Evolutionary conservation across 2,329 filamentous ascomycete genomes (phyloP), one percentile per base, ranked within the genome.

Genomic region (Xylariaceae sp.): DNA sequence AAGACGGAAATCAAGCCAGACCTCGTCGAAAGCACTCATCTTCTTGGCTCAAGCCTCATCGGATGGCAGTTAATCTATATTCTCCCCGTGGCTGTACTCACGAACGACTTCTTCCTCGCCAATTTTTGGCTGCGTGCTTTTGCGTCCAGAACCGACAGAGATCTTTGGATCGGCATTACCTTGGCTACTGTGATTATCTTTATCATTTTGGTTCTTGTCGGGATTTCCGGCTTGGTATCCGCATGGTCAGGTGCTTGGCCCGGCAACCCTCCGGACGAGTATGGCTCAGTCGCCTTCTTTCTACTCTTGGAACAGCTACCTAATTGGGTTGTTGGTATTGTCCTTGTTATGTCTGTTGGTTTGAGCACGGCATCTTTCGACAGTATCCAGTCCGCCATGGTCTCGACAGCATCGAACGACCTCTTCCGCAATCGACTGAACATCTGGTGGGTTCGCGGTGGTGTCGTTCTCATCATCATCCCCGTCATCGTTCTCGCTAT

Each of bases 31-130:
- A 73, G 81, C 5, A 91, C 88, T 0, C 84, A 84, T 9, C 79
- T 90, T 22, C 80, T 87, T n/a, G 75, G 90, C 42, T 62, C 85
- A 5, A 88, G 74, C 51, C 77, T 90, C 2, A 77, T 94, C 1
- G 90, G 90, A 50, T 94, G 90, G 88, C 89, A 94, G 70, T 80
- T 94, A 13, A 75, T 94, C 34, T 94, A 93, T 73, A 93, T 94
- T 59, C 78, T 94, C 1, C 88, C 90, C 0, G 80, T 94, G 6
- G 89, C 89, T 42, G 81, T 94, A 58, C 66, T 92, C 50, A 92
- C 89, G 53, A 94, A 93, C 72, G 86, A 92, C 74, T 92, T 94
- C 76, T 94, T 94, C 75, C 76, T 94, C 41, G 90, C 88, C 31
- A 87, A 83, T 59, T 91, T 90, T 71, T 94, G 89, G 89, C 81